Base-by-base conservation (phyloP, 805 yeast genomes). In the Wickerhamomyces ciferrii region DNA sequence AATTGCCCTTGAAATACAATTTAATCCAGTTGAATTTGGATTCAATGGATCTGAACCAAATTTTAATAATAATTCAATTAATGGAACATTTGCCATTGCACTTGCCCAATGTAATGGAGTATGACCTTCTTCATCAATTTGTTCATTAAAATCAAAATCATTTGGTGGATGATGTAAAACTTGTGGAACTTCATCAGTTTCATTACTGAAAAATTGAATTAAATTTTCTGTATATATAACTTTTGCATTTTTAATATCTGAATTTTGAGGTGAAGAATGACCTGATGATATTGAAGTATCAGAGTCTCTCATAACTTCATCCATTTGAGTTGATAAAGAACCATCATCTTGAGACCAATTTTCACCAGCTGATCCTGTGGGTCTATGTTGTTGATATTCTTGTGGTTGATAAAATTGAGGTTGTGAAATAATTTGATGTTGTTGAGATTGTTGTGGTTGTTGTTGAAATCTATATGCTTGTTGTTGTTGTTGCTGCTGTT, bases 31-130 rank as follows among this genome's bases (percentile, higher is more conserved):
- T 45, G 70, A 66, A 48, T 78, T 80, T 43, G 74, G 67, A 14
- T 68, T 62, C 23, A 76, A 51, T 4, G 85, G 83, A 55, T 82
- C 81, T 2, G 88, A 87, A 23, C 84, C 80, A 48, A 81, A 73
- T 4, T 76, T 68, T 19, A 84, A 54, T 25, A 86, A 59, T 25
- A 80, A 68, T 51, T 80, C 81, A 17, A 84, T 74, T 49, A 85
- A 69, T 7, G 75, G 71, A n/a, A 75, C 59, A 48, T 82, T 78
- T 1, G 87, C 92, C 81, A 87, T 76, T 0, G 94, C 83, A 27
- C 88, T 75, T 0, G 95, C 94, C 96, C 96, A 87, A 61, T 87
- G 96, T 45, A 87, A 70, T 1, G 90, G 79, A 0, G 91, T 82
- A 58, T 87, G 90, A 0, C 92, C 92, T 53, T 87, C 94, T 49